Evolutionary conservation across 2,329 filamentous ascomycete species (phyloP), one percentile per base, ranked within the genome.

Genomic region (Ceratocystis huliohia): DNA sequence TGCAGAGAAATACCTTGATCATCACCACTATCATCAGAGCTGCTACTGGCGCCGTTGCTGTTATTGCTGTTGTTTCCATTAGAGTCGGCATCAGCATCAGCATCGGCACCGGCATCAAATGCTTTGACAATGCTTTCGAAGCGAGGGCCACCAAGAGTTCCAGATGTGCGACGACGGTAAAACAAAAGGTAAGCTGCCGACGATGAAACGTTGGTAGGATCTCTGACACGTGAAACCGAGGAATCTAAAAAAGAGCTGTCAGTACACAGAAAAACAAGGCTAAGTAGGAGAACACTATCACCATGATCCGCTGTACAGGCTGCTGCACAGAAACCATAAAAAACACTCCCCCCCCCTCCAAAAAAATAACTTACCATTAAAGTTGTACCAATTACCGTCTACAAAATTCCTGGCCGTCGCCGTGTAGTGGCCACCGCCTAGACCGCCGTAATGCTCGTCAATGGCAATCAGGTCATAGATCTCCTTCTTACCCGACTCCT

Each of bases 381-480:
- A 97, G 71, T 95, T 89, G 75, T 96, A 96, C 94, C 94, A 99
- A 74, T 88, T 81, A 67, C 83, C 83, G 72, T 96, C 91, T 68
- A 89, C 81, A 75, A 96, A 96, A 74, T 96, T 97, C 78, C 91
- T 92, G 48, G 91, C 92, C 75, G 87, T 92, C 33, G 94, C 94
- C 22, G 92, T 97, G 77, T 99, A 99, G 75, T 99, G 94, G 0
- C 94, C 94, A 53, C 94, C 94, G 68, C 91, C 91, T 46, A 99
- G 83, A 37, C 91, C 91, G 68, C 94, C 94, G 74, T 88, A 96
- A 75, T 99, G 94, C 73, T 96, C 93, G 75, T 99, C 94, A 1
- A 99, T 91, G 15, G 88, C 94, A 73, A 99, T 94, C 41, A 99
- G 80, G 74, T 99, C 94, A 73, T 96, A 99, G 10, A 92, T 80